phyloP scores from a whole-genome alignment of 2,329 filamentous ascomycete genomes.

The Cadophora luteo-olivacea region DNA sequence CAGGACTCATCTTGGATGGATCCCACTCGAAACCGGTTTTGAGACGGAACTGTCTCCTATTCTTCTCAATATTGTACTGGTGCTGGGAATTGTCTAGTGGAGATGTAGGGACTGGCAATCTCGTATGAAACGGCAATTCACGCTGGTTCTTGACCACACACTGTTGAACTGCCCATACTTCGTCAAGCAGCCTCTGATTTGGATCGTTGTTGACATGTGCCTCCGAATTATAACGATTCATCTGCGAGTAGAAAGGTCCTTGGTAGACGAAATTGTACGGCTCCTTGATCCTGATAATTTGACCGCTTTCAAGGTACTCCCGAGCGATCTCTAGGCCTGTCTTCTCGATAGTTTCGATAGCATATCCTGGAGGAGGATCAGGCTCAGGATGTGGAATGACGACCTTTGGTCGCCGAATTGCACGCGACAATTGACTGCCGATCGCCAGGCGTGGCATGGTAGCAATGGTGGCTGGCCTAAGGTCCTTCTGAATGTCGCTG shows the following conservation, averaged over 20 bases:
- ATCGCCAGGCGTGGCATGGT: background rate
- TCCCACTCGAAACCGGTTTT: constrained; percentile 11
- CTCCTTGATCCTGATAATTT: constrained; percentile 36
- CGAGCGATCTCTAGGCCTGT: constrained; percentile 41
- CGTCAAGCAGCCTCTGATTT: constrained; percentile 52
- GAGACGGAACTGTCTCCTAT: background rate
- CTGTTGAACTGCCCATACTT: constrained; percentile 53
- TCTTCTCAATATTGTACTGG: background rate
- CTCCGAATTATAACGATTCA: constrained; percentile 54
- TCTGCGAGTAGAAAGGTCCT: constrained; percentile 57
- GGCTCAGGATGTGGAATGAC: constrained; percentile 59
- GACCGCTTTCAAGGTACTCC: constrained; percentile 48
- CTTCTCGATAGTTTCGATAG: constrained; percentile 27
- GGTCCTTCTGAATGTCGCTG: constrained; percentile 40
- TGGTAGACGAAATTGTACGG: constrained; percentile 60
- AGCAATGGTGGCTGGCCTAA: background rate
- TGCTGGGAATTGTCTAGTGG: background rate
- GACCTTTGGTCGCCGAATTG: constrained; percentile 48
- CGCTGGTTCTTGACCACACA: constrained; percentile 21
- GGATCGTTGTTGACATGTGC: constrained; percentile 56
- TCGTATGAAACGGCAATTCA: background rate
- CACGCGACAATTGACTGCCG: constrained; percentile 15
- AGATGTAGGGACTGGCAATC: background rate
- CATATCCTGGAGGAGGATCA: constrained; percentile 48
- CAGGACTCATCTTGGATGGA: constrained; percentile 5